These are phyloP conservation scores for Papiliotrema flavescens DNA, from an alignment of 1,284 basidiomycete genomes.

Conservation along the genomic window DNA sequence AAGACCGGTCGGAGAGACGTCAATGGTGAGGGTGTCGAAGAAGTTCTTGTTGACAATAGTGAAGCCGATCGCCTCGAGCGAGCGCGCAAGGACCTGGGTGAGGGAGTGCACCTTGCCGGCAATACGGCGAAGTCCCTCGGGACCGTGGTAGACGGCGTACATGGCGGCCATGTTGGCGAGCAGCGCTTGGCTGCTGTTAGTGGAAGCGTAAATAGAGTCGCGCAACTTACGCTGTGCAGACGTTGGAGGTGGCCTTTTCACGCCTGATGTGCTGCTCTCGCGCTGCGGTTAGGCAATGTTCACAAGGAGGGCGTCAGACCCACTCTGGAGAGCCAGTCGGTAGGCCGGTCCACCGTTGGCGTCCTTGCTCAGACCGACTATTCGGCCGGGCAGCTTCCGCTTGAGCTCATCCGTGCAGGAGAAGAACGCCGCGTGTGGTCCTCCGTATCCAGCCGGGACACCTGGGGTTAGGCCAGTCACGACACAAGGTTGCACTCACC, in stretches of 20 bases:
- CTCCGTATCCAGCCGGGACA: constrained; percentile 84
- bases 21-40: constrained; percentile 93
- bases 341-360: constrained; percentile 81
- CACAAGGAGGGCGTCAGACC: constrained; percentile 36
- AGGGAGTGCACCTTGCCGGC: constrained; percentile 88
- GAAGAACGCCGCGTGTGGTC: constrained; percentile 94
- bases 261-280: constrained; percentile 95
- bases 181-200: constrained; percentile 67
- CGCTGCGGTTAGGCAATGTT: constrained; percentile 53
- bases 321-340: constrained; percentile 88
- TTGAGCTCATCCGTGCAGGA: constrained; percentile 89
- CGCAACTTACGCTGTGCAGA: constrained; percentile 64
- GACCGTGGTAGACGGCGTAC: constrained; percentile 97
- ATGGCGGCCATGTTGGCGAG: constrained; percentile 96
- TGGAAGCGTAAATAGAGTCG: neutral
- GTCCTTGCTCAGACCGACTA: constrained; percentile 89
- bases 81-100: constrained; percentile 70
- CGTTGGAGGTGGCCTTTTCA: constrained; percentile 92
- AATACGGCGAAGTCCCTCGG: constrained; percentile 77
- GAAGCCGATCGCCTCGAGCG: constrained; percentile 72
- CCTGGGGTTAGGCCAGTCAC: constrained; percentile 7
- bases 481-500: constrained; percentile 50
- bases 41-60: constrained; percentile 59
- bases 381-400: constrained; percentile 92
- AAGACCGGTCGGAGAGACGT: constrained; percentile 56